phyloP scores from a whole-genome alignment of 768 basidiomycete species.

The Leccinum barrowsii region DNA sequence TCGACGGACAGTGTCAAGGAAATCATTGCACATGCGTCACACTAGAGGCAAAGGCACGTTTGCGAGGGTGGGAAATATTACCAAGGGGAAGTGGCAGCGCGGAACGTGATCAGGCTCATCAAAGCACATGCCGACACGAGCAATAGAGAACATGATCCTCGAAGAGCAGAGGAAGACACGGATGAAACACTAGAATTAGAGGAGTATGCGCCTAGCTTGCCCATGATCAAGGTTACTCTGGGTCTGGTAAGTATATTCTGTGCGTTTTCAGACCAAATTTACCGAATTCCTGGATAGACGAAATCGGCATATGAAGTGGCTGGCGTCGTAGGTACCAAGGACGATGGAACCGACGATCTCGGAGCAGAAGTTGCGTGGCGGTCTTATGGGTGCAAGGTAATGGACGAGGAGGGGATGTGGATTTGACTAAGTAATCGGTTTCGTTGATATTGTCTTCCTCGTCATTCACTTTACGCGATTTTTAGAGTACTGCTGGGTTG shows the following conservation, averaged over 20 bases:
- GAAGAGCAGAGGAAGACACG: neutral
- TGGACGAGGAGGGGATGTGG: conserved; percentile 26
- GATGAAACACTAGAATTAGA: conserved; percentile 30
- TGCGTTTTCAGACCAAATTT: neutral
- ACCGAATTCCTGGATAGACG: conserved; percentile 24
- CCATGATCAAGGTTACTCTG: conserved; percentile 61
- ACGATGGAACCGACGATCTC: conserved; percentile 46
- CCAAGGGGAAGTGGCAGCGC: conserved; percentile 50
- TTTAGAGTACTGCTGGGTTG: neutral
- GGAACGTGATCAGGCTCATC: conserved; percentile 51
- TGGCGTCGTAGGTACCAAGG: conserved; percentile 41
- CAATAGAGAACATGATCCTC: neutral
- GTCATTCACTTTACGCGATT: neutral
- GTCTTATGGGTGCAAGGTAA: conserved; percentile 38
- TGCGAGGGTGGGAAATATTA: conserved; percentile 26
- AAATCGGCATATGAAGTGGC: conserved; percentile 46
- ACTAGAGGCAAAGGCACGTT: too few species aligned
- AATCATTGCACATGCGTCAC: too few species aligned
- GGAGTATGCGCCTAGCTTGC: conserved; percentile 42
- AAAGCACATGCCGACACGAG: conserved; percentile 2
- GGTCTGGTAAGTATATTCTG: conserved; percentile 42
- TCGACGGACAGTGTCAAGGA: too few species aligned
- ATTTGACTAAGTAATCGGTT: neutral
- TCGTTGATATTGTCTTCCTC: neutral
- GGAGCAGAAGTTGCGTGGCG: conserved; percentile 47